These are phyloP conservation scores for Cadophora sp. DNA, from an alignment of 2,329 filamentous ascomycete species.

Conservation along the genomic window DNA sequence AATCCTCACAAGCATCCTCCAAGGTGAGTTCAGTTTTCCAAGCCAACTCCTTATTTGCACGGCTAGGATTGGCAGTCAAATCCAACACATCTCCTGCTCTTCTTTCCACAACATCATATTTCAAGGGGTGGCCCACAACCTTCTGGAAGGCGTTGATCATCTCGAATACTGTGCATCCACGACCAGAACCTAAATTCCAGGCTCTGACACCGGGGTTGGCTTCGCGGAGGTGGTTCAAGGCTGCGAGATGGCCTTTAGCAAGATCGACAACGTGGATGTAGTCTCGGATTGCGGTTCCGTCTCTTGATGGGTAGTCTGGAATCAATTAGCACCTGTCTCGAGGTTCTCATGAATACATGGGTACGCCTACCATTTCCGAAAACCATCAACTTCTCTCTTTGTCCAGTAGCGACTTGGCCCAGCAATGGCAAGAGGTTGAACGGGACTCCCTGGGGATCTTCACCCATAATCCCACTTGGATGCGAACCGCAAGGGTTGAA, in stretches of 20 bases:
- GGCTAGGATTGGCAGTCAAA: conserved; percentile 87
- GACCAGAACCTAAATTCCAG: conserved; percentile 96
- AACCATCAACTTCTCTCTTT: conserved; percentile 91
- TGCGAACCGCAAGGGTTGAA: conserved; percentile 98
- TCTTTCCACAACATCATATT: conserved; percentile 84
- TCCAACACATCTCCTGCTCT: conserved; percentile 91
- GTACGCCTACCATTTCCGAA: conserved; percentile 81
- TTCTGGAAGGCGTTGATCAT: conserved; percentile 94
- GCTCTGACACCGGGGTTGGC: conserved; percentile 88
- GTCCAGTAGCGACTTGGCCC: conserved; percentile 94
- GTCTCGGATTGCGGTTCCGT: conserved; percentile 94
- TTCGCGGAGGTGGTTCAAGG: conserved; percentile 87
- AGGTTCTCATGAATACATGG: too few species aligned
- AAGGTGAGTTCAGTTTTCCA: conserved; percentile 93
- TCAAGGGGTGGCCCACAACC: conserved; percentile 83
- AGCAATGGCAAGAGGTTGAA: conserved; percentile 95
- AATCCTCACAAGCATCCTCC: conserved; percentile 90
- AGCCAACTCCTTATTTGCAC: conserved; percentile 85
- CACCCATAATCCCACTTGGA: conserved; percentile 95
- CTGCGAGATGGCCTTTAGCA: conserved; percentile 83
- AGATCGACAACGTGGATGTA: conserved; percentile 98
- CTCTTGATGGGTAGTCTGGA: conserved; percentile 85
- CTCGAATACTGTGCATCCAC: conserved; percentile 94
- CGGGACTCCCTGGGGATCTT: conserved; percentile 93
- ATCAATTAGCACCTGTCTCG: conserved; percentile 18